A percentile compares a stretch with the other conserved stretches of the same genome.
Evolutionary conservation across 768 basidiomycete species (phyloP).

Genomic region (Kwoniella mangroviensis): DNA sequence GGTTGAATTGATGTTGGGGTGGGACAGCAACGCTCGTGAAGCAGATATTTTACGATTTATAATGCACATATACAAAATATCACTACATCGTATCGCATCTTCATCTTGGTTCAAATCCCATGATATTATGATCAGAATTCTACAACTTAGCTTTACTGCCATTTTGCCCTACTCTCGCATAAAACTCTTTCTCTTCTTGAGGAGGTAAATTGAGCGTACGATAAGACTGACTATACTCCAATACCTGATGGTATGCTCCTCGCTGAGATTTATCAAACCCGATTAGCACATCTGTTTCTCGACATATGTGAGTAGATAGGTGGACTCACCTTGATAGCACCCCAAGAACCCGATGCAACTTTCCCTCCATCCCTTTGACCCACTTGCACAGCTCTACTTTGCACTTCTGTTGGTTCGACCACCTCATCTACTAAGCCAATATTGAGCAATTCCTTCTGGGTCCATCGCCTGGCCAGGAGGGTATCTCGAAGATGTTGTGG

Average conservation of each 20-base stretch:
- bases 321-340: constrained; percentile 51
- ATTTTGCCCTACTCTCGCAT: constrained; percentile 28
- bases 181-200: constrained; percentile 41
- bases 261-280: constrained; percentile 13
- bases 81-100: too few relatives aligned
- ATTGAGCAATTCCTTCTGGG: constrained; percentile 70
- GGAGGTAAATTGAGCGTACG: constrained; percentile 35
- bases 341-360: constrained; percentile 48
- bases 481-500: constrained; percentile 70
- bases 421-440: constrained; percentile 74
- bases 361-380: constrained; percentile 44
- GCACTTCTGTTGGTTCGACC: constrained; percentile 61
- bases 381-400: constrained; percentile 42
- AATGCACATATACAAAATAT: neutral
- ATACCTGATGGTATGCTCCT: constrained; percentile 32
- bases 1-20: too few relatives aligned
- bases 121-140: neutral
- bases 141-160: constrained; percentile 20
- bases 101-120: too few relatives aligned
- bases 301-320: too few relatives aligned
- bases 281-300: too few relatives aligned
- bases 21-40: too few relatives aligned
- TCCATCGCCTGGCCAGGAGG: constrained; percentile 77
- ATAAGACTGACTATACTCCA: constrained; percentile 35
- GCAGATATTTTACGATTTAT: neutral